Base-by-base conservation (phyloP, 2,329 filamentous ascomycete species). In the Fusarium sp. region DNA sequence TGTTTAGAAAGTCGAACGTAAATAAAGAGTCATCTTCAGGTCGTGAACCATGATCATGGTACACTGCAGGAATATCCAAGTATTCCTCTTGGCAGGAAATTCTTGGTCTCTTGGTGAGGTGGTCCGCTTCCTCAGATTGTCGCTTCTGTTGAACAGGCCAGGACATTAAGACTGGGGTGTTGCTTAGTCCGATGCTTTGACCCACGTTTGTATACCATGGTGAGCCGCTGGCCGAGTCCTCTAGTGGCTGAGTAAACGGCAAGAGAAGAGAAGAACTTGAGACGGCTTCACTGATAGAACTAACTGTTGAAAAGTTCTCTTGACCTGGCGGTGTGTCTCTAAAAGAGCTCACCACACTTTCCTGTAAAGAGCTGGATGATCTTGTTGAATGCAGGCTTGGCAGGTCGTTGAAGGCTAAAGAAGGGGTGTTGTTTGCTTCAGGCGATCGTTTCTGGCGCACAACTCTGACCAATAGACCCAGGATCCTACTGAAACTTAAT, bases 81-180 rank as follows among this genome's bases (percentile, higher is more conserved):
- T 77, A 39, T 12, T 79, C 77, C 13, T 73, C 58, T 15, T 76
- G 73, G 22, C 69, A 75, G 14, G 73, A 62, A 8, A 79, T 39
- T 33, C 75, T 69, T 15, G 69, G 69, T 20, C 75, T 75, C 36
- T 79, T 79, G 5, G 65, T 65, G 1, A 58, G 39, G n/a, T 75
- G 60, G 6, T 69, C 71, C 5, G 42, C 14, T 8, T 59, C 49
- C 36, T 75, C 77, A 10, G 59, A 38, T n/a, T 78, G 77, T 15
- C 75, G 55, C n/a, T 75, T 78, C 52, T 76, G 72, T n/a, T 74
- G 63, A 22, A 11, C 55, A 6, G 73, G 63, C 77, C 77, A 79
- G 4, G 75, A 45, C 22, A 63, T 45, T 20, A 66, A 48, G 10
- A 56, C 51, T 31, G 70, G 47, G 5, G 68, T 31, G 8, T 47